Base-by-base conservation (phyloP, 2,329 filamentous ascomycete genomes). In the Colletotrichum euphorbiae region DNA sequence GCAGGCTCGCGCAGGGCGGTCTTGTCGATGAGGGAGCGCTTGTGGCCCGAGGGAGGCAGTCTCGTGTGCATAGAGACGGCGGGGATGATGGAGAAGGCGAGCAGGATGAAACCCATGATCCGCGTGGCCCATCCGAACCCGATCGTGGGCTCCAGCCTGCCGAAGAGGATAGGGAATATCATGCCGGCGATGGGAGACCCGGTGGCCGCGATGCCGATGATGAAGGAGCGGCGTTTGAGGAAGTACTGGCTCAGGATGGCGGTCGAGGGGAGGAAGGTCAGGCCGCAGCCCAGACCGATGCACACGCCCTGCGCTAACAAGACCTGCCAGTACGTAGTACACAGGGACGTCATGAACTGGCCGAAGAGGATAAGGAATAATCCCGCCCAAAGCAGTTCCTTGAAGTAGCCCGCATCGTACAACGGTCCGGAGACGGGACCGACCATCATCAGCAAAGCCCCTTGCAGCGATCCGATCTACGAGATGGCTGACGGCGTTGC, bases 41-140 rank as follows among this genome's bases (percentile, higher is more conserved):
- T 69, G 62, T 62, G 67, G 19, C 72, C 73, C 50, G 71, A 72
- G 6, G 78, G 75, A 55, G 76, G 75, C 15, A 77, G 68, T 1
- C 80, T 76, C 3, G 75, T 75, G 62, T 74, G 76, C 80, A 84
- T 82, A 48, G 81, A 77, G 4, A 72, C 70, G 6, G 81, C 52
- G 1, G 80, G 79, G 5, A 84, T 64, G n/a, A 74, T 62, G 43
- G 79, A 75, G 21, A 81, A 74, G 1, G 57, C 80, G 13, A 83
- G 77, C 15, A 85, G 75, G 61, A 83, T 71, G 65, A 84, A 82
- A 24, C 77, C 82, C 17, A 85, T 77, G 38, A 81, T 74, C 7
- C 83, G 77, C 4, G 78, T 80, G 6, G 85, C 79, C 85, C 85
- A 88, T 51, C 78, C 77, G 74, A 89, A 90, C 33, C 87, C 87